These are phyloP conservation scores for Alternaria sp. DNA, from an alignment of 2,329 filamentous ascomycete genomes.

Conservation along the genomic window DNA sequence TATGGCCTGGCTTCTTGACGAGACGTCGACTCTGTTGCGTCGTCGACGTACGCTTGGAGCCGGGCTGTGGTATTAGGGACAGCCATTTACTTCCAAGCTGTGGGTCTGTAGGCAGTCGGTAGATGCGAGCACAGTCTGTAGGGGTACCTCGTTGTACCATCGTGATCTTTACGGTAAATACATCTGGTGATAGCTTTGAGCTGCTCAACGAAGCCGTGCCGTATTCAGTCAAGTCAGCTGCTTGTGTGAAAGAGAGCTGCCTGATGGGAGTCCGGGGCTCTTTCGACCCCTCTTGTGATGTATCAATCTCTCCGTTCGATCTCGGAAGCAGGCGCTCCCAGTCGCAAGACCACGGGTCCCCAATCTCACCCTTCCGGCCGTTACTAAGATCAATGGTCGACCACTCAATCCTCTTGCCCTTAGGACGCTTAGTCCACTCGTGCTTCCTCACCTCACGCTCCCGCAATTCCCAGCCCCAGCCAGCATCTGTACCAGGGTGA, in stretches of 20 bases:
- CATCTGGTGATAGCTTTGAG: slow-evolving; percentile 23
- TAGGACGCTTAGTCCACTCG: slow-evolving; percentile 79
- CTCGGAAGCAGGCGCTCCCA: slow-evolving; percentile 72
- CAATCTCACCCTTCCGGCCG: slow-evolving; percentile 81
- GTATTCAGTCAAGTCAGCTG: slow-evolving; percentile 38
- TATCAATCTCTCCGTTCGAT: background rate
- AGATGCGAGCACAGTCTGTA: slow-evolving; percentile 78
- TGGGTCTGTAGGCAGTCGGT: slow-evolving; percentile 74
- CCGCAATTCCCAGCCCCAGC: slow-evolving; percentile 77
- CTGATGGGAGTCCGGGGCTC: slow-evolving; percentile 32
- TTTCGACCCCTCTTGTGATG: slow-evolving; percentile 15
- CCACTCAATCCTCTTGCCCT: slow-evolving; percentile 81
- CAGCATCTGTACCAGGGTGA: slow-evolving; percentile 79
- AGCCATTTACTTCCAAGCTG: slow-evolving; percentile 77
- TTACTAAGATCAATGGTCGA: slow-evolving; percentile 75
- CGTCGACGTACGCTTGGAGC: slow-evolving; percentile 17
- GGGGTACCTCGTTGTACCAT: slow-evolving; percentile 76
- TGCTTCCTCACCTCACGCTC: slow-evolving; percentile 67
- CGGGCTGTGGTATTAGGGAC: slow-evolving; percentile 59
- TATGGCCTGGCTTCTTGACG: slow-evolving; percentile 33
- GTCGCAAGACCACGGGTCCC: slow-evolving; percentile 82
- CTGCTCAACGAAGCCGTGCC: background rate
- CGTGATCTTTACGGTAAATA: slow-evolving; percentile 71
- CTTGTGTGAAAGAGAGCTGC: slow-evolving; percentile 34
- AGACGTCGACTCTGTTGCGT: slow-evolving; percentile 20